Base-by-base conservation (phyloP, 768 basidiomycete species). In the Serendipita sp. region DNA sequence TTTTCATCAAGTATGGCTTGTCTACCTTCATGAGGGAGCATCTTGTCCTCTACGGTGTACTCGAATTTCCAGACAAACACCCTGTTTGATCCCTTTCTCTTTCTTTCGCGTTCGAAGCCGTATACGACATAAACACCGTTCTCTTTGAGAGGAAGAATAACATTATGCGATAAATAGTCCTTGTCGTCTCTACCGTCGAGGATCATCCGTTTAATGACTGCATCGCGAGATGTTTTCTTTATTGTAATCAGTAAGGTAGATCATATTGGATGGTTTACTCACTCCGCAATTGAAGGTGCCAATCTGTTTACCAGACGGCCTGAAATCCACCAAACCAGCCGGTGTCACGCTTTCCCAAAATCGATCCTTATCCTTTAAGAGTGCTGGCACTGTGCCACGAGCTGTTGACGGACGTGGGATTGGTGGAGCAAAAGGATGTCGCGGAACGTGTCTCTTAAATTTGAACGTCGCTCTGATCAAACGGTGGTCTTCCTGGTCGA, bases 81-180 rank as follows among this genome's bases (percentile, higher is more conserved):
- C 22, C 70, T 69, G 31, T 73, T 71, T 3, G 71, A 17, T 64
- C 61, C 20, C 63, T 42, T 7, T 70, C 68, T 43, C 67, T 68
- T 62, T 11, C 53, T 22, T 31, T 24, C 53, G 14, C 75, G 72
- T 70, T 92, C 90, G 31, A 73, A 75, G 7, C 89, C 90, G 30
- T 78, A 78, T 13, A 91, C 83, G 13, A 79, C 79, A 71, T 90
- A 92, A 4, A 89, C 82, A 0, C 90, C 89, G 61, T 84, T 87
- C 2, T 76, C 69, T 70, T 84, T 88, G 64, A 90, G 73, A 50
- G 74, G 74, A 48, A 93, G 77, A 33, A 79, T 79, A 5, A 88
- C 90, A 66, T 90, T 86, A 33, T 84, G 81, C 2, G 86, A 84
- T 51, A 88, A 77, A 69, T 86, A 86, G 70, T 94, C 91, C 26